Conservation (phyloP, 805 yeast genomes). For the Scheffersomyces spartinae region DNA sequence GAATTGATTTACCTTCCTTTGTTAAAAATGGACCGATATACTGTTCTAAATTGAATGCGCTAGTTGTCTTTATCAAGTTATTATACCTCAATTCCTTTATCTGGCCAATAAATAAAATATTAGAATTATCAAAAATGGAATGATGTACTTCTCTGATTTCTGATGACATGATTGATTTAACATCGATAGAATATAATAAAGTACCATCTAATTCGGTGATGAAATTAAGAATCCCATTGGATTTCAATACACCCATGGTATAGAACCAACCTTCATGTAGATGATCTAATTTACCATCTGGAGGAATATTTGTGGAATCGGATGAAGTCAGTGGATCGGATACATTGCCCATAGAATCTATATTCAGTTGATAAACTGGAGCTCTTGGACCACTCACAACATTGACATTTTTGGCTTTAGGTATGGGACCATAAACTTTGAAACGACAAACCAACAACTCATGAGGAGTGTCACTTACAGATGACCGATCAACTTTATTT, state of each 20-base stretch:
- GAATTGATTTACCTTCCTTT: slow-evolving; percentile 21
- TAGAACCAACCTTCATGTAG: slow-evolving; percentile 55
- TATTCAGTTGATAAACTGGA: slow-evolving; percentile 16
- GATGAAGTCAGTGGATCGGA: slow-evolving; percentile 6
- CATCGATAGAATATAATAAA: slow-evolving; percentile 44
- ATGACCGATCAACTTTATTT: slow-evolving; percentile 17
- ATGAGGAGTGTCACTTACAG: slow-evolving; percentile 12
- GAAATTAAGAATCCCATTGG: slow-evolving; percentile 51
- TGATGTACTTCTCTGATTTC: slow-evolving; percentile 58
- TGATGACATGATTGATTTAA: slow-evolving; percentile 38
- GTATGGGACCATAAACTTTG: slow-evolving; percentile 53
- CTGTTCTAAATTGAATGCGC: slow-evolving; percentile 12
- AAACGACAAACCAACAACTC: slow-evolving; percentile 51
- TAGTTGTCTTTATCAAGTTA: slow-evolving; percentile 22
- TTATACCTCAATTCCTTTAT: slow-evolving; percentile 40
- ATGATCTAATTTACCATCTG: slow-evolving; percentile 4
- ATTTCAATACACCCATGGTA: slow-evolving; percentile 58
- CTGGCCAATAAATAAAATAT: slow-evolving; percentile 47
- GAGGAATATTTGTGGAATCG: slow-evolving; percentile 5
- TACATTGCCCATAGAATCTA: slow-evolving; percentile 3
- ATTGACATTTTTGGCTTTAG: slow-evolving; percentile 27
- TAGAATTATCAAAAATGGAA: slow-evolving; percentile 48
- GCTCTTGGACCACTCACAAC: slow-evolving; percentile 26
- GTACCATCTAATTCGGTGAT: slow-evolving; percentile 56
- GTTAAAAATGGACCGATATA: slow-evolving; percentile 14